These are phyloP conservation scores for Effrenium voratum DNA, from an alignment of 73 alveolate species.

Conservation along the genomic window DNA sequence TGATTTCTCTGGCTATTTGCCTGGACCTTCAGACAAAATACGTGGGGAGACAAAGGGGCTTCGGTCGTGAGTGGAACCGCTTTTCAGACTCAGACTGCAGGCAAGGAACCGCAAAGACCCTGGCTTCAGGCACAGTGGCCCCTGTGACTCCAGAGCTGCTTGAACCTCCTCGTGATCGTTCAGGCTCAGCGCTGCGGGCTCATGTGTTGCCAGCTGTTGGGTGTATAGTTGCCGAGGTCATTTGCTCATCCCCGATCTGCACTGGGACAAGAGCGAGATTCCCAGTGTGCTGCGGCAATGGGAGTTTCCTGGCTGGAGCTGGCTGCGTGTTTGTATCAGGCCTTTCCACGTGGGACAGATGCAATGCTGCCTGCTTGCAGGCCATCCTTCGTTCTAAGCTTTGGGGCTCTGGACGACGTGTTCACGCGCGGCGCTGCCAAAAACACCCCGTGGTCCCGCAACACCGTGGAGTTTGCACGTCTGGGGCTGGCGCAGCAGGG, in stretches of 20 bases:
- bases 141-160: constrained; percentile 67
- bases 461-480: background rate
- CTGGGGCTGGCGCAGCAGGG: background rate
- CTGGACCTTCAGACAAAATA: background rate
- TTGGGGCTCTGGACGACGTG: constrained; percentile 43
- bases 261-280: constrained; percentile 18
- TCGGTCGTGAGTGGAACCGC: background rate
- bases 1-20: background rate
- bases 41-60: background rate
- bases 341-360: background rate
- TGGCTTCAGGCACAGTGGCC: constrained; percentile 30
- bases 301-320: constrained; percentile 17
- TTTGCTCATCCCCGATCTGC: background rate
- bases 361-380: background rate
- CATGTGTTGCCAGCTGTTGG: background rate
- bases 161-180: constrained; percentile 53
- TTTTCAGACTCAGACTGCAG: background rate
- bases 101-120: background rate
- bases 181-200: background rate
- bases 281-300: constrained; percentile 54
- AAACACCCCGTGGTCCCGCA: background rate
- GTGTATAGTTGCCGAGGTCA: background rate
- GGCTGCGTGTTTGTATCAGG: background rate
- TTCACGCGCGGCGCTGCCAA: background rate
- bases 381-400: constrained; percentile 55